Conservation (phyloP, 371 early-diverging fungal species). For the Haplosporangium sp. region DNA sequence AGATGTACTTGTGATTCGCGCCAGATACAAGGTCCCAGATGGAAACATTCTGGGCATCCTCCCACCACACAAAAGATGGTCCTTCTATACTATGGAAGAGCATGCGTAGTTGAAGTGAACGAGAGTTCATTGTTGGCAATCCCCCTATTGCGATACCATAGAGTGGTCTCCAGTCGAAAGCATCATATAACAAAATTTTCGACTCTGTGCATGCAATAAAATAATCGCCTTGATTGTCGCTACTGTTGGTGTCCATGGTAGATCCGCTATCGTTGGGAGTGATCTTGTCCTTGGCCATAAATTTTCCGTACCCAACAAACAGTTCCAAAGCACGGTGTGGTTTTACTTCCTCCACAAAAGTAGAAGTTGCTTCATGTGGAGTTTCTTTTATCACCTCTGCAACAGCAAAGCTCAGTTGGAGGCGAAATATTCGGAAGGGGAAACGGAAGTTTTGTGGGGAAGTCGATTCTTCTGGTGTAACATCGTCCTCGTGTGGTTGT, state of each 20-base stretch:
- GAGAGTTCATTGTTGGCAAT: constrained; percentile 9
- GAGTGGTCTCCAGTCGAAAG: constrained; percentile 13
- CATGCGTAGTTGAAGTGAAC: constrained; percentile 10
- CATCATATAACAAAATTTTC: constrained; percentile 15
- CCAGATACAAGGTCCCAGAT: constrained; percentile 27
- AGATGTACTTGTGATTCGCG: constrained; percentile 21
- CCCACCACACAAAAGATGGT: constrained; percentile 22
- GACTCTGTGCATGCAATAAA: constrained; percentile 23
- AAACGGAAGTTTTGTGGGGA: background rate
- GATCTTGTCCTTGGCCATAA: constrained; percentile 1
- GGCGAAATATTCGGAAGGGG: constrained; percentile 14
- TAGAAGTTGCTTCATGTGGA: background rate
- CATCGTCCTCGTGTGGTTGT: constrained; percentile 14
- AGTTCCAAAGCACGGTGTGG: background rate
- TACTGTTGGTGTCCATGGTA: too few relatives aligned
- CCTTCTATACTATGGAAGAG: constrained; percentile 23
- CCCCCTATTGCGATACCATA: constrained; percentile 28
- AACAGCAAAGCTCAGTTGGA: constrained; percentile 1
- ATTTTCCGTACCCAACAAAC: constrained; percentile 24
- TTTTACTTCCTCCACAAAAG: constrained; percentile 1
- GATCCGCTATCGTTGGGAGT: background rate
- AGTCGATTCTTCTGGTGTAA: background rate
- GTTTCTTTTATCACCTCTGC: background rate
- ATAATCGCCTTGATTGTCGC: constrained; percentile 6
- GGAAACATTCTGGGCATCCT: constrained; percentile 22